Base-by-base conservation (phyloP, 192 early-diverging fungal genomes). In the Diversispora epigaea region DNA sequence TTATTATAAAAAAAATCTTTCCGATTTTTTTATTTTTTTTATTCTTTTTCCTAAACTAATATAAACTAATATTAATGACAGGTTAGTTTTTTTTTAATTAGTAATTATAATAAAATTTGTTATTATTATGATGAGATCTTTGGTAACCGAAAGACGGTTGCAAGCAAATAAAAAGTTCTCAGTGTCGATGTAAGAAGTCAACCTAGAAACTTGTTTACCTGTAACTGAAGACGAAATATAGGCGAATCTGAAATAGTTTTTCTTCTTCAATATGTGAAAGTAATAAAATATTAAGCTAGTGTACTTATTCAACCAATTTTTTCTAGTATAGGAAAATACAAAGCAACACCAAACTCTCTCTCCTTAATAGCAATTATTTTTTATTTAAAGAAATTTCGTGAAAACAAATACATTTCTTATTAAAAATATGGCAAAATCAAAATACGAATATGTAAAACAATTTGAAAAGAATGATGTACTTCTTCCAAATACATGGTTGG, bases 381-480 rank as follows among this genome's bases (percentile, higher is more conserved):
- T 49, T 5, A 12, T 50, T 50, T 50, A 4, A 2, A 12, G 49
- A 12, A 50, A 14, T 17, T 63, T 62, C 14, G 17, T 6, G 6
- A 61, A 22, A 61, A 32, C 25, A 39, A 39, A 6, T 32, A 62
- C 12, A 6, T 25, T 4, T 11, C 12, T 11, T 40, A 62, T 3
- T 63, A 43, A 17, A 5, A 32, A 11, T 7, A 95, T 95, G 95
- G 95, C 95, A n/a, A 94, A 94, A 70, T 94, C 92, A 54, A 93
- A 93, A 76, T 97, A 91, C 79, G 93, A 94, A 79, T 97, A 97
- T 75, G 95, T 97, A 41, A 91, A 88, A 69, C 80, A 88, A 67
- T 99, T 97, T 86, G 97, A 99, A 82, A 84, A 71, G 21, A 85
- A 91, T 71, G 86, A 89, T 73, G 84, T 80, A 6, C 83, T 97